phyloP scores from a whole-genome alignment of 2,329 filamentous ascomycete species.

The Talaromyces pinophilus region DNA sequence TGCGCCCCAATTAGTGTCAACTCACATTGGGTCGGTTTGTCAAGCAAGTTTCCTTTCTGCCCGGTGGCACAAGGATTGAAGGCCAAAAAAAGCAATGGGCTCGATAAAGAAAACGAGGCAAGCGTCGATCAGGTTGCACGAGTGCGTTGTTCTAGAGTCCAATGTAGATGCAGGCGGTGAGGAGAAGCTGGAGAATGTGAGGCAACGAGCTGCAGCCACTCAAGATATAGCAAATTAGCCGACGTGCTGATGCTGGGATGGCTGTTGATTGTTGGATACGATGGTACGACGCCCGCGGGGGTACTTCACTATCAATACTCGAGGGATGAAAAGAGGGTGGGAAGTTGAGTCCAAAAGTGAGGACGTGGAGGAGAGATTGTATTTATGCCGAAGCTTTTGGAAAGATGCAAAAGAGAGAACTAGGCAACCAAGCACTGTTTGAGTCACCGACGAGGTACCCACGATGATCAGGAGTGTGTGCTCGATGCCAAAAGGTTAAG shows the following conservation, averaged over 20 bases:
- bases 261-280: neutral
- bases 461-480: neutral
- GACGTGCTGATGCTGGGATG: neutral
- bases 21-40: conserved; percentile 11
- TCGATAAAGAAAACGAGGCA: conserved; percentile 21
- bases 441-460: conserved; percentile 4
- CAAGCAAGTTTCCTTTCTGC: conserved; percentile 8
- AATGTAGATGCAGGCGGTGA: conserved; percentile 20
- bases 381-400: conserved; percentile 8
- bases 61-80: neutral
- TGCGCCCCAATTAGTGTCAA: conserved; percentile 1
- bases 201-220: conserved; percentile 20
- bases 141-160: conserved; percentile 17
- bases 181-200: conserved; percentile 9
- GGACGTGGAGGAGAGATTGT: neutral
- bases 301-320: neutral
- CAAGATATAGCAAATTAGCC: conserved; percentile 17
- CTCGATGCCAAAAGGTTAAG: neutral
- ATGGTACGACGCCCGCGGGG: neutral
- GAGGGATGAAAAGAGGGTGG: neutral
- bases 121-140: conserved; percentile 17
- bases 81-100: conserved; percentile 4
- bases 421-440: conserved; percentile 10
- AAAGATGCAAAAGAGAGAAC: neutral
- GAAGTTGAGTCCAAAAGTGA: neutral